Base-by-base conservation (phyloP, 2,329 filamentous ascomycete species). In the Aspergillus spinulosporus region DNA sequence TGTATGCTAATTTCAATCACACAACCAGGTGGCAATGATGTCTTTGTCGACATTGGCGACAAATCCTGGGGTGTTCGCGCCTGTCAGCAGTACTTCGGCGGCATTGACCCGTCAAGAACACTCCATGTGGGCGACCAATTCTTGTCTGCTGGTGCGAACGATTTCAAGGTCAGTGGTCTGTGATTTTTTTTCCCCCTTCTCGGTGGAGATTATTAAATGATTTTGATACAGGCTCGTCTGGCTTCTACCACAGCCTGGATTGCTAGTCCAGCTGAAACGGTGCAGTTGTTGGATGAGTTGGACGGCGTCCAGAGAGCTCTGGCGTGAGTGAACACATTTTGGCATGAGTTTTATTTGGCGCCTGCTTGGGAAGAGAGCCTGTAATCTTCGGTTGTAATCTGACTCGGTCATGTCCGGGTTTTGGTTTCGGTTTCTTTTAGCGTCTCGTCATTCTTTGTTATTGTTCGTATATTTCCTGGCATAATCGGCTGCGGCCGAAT, bases 11-110 rank as follows among this genome's bases (percentile, higher is more conserved):
- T 37, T 1, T 28, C 7, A 11, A 15, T 49, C 31, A 2, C 7
- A 11, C 7, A 12, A 37, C 9, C 36, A 82, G 80, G 93, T 52
- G 94, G 94, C 9, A 93, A 94, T 60, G 94, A 99, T 72, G 92
- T 97, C 43, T 99, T 99, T 74, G 92, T 99, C 52, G 94, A 99
- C 72, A 97, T 99, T 68, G 94, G 94, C 54, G 94, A 99, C 77
- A 99, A 99, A 77, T 92, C 88, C 52, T 96, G 92, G 89, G 94
- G 94, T 62, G 94, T 99, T 2, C 82, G 89, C 34, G 91, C 92
- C 3, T 97, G 92, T 71, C 94, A 99, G 77, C 84, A 87, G 56
- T 96, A 91, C 79, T 96, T 97, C 70, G 89, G 88, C 3, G 84
- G 80, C 1, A 84, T 97, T 64, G 80, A 82, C 49, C 89, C 86